Evolutionary conservation across 2,329 filamentous ascomycete genomes (phyloP).

Genomic region (Cyphellophora europaea): DNA sequence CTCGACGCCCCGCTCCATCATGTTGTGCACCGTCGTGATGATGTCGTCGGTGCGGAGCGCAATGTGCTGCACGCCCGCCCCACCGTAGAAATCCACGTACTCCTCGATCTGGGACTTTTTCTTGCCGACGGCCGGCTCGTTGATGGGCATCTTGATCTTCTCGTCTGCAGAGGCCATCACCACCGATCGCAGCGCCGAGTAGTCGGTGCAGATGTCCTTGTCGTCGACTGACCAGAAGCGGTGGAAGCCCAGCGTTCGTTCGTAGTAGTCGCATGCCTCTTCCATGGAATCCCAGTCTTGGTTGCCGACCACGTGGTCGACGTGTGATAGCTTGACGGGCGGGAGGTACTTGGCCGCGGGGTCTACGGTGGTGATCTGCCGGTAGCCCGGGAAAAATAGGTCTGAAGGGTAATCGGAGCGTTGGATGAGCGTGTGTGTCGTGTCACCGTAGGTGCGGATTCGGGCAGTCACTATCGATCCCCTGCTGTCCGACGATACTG

Average conservation of each 20-base stretch:
- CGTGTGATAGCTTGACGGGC: constrained; percentile 56
- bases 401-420: constrained; percentile 57
- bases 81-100: constrained; percentile 81
- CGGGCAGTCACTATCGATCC: constrained; percentile 66
- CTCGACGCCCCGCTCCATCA: constrained; percentile 80
- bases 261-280: constrained; percentile 46
- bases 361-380: constrained; percentile 38
- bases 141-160: constrained; percentile 95
- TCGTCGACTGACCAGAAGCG: constrained; percentile 97
- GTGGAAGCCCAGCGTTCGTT: constrained; percentile 82
- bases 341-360: constrained; percentile 46
- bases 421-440: constrained; percentile 83
- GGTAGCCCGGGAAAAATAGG: constrained; percentile 75
- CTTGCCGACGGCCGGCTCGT: constrained; percentile 84
- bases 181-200: constrained; percentile 76
- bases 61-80: constrained; percentile 87
- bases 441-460: constrained; percentile 89
- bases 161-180: constrained; percentile 85
- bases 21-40: constrained; percentile 62
- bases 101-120: constrained; percentile 93
- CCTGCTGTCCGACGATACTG: constrained; percentile 51
- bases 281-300: constrained; percentile 21
- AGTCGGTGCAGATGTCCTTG: constrained; percentile 84
- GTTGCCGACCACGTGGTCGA: constrained; percentile 93
- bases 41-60: constrained; percentile 77